phyloP scores from a whole-genome alignment of 73 alveolate genomes.

The Paraurostyla sp. region DNA sequence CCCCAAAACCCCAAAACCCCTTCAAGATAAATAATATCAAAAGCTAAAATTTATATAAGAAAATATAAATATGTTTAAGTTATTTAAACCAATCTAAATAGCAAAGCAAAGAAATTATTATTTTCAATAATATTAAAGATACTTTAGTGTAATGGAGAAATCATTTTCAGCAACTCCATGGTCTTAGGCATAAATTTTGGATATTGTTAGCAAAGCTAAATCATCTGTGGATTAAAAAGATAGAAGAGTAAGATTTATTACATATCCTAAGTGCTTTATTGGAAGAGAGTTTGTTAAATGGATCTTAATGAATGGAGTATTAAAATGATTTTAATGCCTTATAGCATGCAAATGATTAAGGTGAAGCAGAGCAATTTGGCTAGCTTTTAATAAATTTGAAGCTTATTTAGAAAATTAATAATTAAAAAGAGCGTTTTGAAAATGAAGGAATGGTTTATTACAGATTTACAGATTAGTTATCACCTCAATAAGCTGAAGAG shows the following conservation, averaged over 20 bases:
- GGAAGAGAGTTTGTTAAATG: slow-evolving; percentile 67
- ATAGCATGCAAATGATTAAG: slow-evolving; percentile 51
- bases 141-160: too few relatives aligned
- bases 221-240: slow-evolving; percentile 61
- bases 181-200: not conserved
- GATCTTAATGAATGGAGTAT: slow-evolving; percentile 50
- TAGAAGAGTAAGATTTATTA: slow-evolving; percentile 62
- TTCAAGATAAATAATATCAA: too few relatives aligned
- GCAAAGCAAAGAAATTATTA: too few relatives aligned
- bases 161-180: too few relatives aligned
- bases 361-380: slow-evolving; percentile 69
- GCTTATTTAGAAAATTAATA: slow-evolving; percentile 48
- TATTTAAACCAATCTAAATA: too few relatives aligned
- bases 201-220: slow-evolving; percentile 30
- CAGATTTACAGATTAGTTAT: slow-evolving; percentile 64
- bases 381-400: slow-evolving; percentile 29
- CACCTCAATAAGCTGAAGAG: slow-evolving; percentile 33
- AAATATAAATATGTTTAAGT: too few relatives aligned
- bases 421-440: slow-evolving; percentile 65
- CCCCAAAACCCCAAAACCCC: too few relatives aligned
- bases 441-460: slow-evolving; percentile 65
- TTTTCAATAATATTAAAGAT: too few relatives aligned
- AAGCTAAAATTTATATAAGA: too few relatives aligned
- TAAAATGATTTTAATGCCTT: not conserved
- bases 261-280: slow-evolving; percentile 62